Conservation (phyloP, 2,329 filamentous ascomycete species). For the Penicillium italicum region DNA sequence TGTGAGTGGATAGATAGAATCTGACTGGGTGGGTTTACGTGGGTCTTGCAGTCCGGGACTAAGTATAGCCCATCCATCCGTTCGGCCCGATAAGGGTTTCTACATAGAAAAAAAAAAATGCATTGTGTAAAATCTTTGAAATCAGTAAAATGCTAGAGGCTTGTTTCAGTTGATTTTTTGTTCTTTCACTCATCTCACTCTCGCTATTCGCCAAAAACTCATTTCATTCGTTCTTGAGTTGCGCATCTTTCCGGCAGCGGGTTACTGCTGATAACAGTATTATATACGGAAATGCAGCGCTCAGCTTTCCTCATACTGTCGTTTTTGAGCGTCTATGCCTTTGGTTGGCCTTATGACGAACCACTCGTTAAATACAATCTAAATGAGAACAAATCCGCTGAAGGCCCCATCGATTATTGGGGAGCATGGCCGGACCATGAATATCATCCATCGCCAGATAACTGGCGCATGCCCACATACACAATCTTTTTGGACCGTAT, state of each 20-base stretch:
- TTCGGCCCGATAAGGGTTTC: slow-evolving; percentile 4
- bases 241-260: slow-evolving; percentile 1
- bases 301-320: slow-evolving; percentile 6
- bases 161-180: neutral
- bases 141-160: neutral
- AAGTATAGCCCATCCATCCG: neutral
- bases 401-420: slow-evolving; percentile 55
- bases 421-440: slow-evolving; percentile 51
- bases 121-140: neutral
- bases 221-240: slow-evolving; percentile 1
- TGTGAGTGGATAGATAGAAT: slow-evolving; percentile 1
- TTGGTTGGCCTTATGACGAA: slow-evolving; percentile 48
- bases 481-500: slow-evolving; percentile 62
- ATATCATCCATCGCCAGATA: slow-evolving; percentile 54
- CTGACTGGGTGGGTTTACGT: neutral
- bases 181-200: slow-evolving; percentile 6
- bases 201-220: neutral
- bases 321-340: slow-evolving; percentile 5
- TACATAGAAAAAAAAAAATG: neutral
- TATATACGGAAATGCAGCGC: slow-evolving; percentile 7
- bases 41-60: neutral
- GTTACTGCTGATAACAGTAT: slow-evolving; percentile 2
- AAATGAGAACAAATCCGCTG: slow-evolving; percentile 57
- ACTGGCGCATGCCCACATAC: slow-evolving; percentile 65
- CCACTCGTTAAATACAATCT: slow-evolving; percentile 55